phyloP scores from a whole-genome alignment of 108 stramenopile genomes.

The Parmales sp. region DNA sequence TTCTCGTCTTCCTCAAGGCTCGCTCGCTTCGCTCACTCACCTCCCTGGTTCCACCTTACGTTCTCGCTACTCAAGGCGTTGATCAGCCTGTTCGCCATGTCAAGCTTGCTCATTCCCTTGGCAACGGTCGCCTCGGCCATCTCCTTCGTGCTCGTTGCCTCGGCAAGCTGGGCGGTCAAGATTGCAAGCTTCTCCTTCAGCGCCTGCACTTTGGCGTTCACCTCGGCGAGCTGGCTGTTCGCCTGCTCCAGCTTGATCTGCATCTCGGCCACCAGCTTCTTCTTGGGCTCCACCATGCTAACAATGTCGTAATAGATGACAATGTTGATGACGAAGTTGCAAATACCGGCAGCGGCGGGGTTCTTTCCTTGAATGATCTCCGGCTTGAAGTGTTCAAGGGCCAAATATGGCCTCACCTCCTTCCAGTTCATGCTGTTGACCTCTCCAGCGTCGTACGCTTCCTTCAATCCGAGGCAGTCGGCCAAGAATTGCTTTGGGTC shows the following conservation, averaged over 20 bases:
- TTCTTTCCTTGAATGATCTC: conserved; percentile 52
- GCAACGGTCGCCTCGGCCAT: conserved; percentile 35
- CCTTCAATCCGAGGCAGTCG: conserved; percentile 45
- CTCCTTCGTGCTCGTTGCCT: conserved; percentile 17
- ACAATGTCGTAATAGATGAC: conserved; percentile 61
- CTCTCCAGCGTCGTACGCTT: conserved; percentile 33
- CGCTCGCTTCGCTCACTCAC: too few species aligned
- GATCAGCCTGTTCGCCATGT: conserved; percentile 50
- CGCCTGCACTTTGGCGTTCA: conserved; percentile 24
- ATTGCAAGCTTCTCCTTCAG: conserved; percentile 40
- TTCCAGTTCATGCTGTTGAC: conserved; percentile 48
- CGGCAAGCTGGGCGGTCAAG: conserved; percentile 41
- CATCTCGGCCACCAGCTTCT: conserved; percentile 42
- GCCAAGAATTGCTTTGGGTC: conserved; percentile 51
- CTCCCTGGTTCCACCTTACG: conserved; percentile 47
- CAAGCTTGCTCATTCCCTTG: conserved; percentile 46
- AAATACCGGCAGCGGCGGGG: conserved; percentile 50
- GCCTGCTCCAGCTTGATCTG: conserved; percentile 37
- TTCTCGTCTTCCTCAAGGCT: too few species aligned
- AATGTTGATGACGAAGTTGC: conserved; percentile 52
- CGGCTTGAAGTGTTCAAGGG: conserved; percentile 49
- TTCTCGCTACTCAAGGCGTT: conserved; percentile 50
- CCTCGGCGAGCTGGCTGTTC: conserved; percentile 18
- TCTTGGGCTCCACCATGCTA: conserved; percentile 53
- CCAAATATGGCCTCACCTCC: conserved; percentile 43